A percentile compares a stretch with the other conserved stretches of the same genome.
These are phyloP conservation scores for Hemileccinum rubropunctum DNA, from an alignment of 768 basidiomycete species.

Conservation along the genomic window DNA sequence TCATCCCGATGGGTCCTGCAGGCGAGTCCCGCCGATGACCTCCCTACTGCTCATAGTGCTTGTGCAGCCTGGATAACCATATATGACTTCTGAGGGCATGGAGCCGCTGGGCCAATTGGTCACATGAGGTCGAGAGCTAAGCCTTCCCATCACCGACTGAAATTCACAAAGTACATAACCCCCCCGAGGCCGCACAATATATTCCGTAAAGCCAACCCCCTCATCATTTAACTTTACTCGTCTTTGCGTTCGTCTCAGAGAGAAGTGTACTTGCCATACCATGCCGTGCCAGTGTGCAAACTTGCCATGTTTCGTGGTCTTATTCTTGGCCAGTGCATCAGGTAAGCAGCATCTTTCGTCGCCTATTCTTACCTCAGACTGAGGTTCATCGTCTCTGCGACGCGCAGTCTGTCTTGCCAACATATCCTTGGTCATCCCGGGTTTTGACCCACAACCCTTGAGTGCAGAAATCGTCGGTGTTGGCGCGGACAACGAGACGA, in stretches of 20 bases:
- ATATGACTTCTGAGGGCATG: not conserved
- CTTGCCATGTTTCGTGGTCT: not conserved
- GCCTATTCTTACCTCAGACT: not conserved
- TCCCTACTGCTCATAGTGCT: not conserved
- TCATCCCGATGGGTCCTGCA: no score
- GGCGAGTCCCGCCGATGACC: no score
- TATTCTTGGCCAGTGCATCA: constrained; percentile 5
- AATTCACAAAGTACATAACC: not conserved
- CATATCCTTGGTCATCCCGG: constrained; percentile 43
- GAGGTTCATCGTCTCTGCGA: not conserved
- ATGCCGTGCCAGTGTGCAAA: not conserved
- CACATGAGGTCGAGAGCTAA: not conserved
- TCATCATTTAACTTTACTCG: not conserved
- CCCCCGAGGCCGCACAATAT: no score
- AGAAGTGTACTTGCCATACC: not conserved
- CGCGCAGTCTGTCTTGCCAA: constrained; percentile 12
- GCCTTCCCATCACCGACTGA: no score
- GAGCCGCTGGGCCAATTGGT: not conserved
- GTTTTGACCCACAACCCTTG: constrained; percentile 43
- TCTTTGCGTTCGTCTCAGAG: no score
- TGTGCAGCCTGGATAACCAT: not conserved
- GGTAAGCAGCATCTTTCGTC: not conserved
- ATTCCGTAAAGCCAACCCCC: no score
- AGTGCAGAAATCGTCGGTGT: constrained; percentile 43
- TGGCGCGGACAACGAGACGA: constrained; percentile 40